Evolutionary conservation across 2,329 filamentous ascomycete species (phyloP).

Genomic region (Aureobasidium melanogenum): DNA sequence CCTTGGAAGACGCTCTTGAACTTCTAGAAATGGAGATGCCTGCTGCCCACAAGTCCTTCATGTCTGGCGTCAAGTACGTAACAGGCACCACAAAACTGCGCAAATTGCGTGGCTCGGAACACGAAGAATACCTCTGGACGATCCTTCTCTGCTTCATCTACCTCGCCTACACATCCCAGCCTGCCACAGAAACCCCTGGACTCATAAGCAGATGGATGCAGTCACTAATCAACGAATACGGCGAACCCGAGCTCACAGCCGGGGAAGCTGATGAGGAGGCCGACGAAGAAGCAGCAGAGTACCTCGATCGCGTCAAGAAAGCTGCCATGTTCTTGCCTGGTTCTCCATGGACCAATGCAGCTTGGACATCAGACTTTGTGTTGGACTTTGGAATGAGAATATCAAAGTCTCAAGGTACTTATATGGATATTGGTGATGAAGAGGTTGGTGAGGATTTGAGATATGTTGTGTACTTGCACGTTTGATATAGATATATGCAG

Average conservation of each 20-base stretch:
- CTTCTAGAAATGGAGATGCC: slow-evolving; percentile 42
- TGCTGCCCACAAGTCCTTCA: slow-evolving; percentile 18
- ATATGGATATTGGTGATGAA: slow-evolving; percentile 23
- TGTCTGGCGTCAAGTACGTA: slow-evolving; percentile 24
- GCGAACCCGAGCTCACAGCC: slow-evolving; percentile 3
- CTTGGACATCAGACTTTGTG: slow-evolving; percentile 23
- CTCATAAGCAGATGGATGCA: slow-evolving; percentile 7
- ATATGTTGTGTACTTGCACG: slow-evolving; percentile 24
- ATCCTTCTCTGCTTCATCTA: slow-evolving; percentile 23
- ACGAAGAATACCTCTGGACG: slow-evolving; percentile 30
- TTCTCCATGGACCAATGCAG: slow-evolving; percentile 18
- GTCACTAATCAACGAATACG: slow-evolving; percentile 18
- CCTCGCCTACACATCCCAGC: not conserved
- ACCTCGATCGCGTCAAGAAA: slow-evolving; percentile 12
- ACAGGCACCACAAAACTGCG: slow-evolving; percentile 23
- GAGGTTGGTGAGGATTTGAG: slow-evolving; percentile 16
- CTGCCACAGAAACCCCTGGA: not conserved
- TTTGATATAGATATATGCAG: not conserved
- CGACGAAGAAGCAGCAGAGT: slow-evolving; percentile 15
- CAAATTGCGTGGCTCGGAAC: slow-evolving; percentile 24
- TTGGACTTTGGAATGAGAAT: slow-evolving; percentile 23
- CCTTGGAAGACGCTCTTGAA: slow-evolving; percentile 22
- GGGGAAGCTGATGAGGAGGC: slow-evolving; percentile 17
- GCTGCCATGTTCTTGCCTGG: slow-evolving; percentile 11
- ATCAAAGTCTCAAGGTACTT: slow-evolving; percentile 23